Conservation (phyloP, 495 filamentous ascomycete species). For the Aspergillus wentii region DNA sequence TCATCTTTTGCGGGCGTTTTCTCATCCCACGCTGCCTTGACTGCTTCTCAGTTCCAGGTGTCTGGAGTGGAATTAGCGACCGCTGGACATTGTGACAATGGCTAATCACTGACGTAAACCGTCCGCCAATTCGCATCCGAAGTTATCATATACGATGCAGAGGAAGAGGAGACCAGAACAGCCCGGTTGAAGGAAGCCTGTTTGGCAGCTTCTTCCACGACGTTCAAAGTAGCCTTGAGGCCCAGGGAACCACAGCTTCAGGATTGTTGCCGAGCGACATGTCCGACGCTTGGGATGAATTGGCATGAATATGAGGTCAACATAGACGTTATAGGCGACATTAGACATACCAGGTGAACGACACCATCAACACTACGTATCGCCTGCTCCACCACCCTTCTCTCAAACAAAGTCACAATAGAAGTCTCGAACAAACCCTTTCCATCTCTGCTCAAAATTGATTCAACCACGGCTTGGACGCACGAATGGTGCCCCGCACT, state of each 20-base stretch:
- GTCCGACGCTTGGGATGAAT: slow-evolving; percentile 26
- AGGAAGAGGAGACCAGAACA: slow-evolving; percentile 49
- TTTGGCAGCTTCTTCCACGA: slow-evolving; percentile 39
- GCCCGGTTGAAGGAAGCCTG: slow-evolving; percentile 42
- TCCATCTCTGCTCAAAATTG: slow-evolving; percentile 34
- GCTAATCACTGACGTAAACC: slow-evolving; percentile 4
- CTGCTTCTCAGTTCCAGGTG: slow-evolving; percentile 42
- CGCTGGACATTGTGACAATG: too few relatives aligned
- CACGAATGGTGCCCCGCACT: slow-evolving; percentile 48
- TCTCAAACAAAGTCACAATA: slow-evolving; percentile 31
- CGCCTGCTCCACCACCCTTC: slow-evolving; percentile 30
- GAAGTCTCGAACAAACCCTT: slow-evolving; percentile 28
- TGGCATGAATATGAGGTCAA: too few relatives aligned
- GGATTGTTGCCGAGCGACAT: slow-evolving; percentile 33
- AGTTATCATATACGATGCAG: slow-evolving; percentile 26
- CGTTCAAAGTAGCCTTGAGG: slow-evolving; percentile 31
- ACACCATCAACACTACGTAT: slow-evolving; percentile 33
- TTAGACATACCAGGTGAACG: slow-evolving; percentile 25
- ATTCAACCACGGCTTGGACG: slow-evolving; percentile 37
- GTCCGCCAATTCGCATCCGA: slow-evolving; percentile 11
- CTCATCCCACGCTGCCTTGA: slow-evolving; percentile 35
- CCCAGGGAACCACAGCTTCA: slow-evolving; percentile 36
- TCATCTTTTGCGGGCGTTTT: slow-evolving; percentile 4
- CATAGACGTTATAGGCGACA: too few relatives aligned
- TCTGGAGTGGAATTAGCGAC: too few relatives aligned